Evolutionary conservation across 179 eudicot species (phyloP).

Genomic region (Spinacia oleracea): DNA sequence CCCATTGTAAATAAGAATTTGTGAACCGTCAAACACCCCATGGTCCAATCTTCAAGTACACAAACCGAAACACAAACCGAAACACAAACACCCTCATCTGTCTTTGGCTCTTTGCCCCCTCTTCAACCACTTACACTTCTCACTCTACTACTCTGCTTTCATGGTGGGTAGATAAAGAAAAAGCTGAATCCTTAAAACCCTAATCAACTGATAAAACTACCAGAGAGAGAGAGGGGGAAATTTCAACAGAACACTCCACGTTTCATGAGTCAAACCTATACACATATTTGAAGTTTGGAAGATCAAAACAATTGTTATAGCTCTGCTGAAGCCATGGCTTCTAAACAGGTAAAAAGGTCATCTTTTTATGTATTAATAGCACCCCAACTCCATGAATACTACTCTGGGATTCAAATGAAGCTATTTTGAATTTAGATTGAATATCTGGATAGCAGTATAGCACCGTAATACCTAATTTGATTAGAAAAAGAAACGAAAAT

Average conservation of each 20-base stretch:
- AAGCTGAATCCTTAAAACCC: background rate
- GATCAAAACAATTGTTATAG: no score
- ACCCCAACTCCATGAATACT: background rate
- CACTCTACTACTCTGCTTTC: no score
- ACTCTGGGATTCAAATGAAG: background rate
- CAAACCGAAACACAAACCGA: no score
- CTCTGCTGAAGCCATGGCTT: background rate
- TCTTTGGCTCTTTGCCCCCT: no score
- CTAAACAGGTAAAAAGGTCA: background rate
- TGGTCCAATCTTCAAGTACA: no score
- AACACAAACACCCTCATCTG: no score
- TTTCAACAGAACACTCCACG: background rate
- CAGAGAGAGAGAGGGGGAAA: background rate
- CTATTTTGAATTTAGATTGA: background rate
- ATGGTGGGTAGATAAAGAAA: background rate
- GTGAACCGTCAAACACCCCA: no score
- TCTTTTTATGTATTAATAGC: background rate
- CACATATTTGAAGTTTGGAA: no score
- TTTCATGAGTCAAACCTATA: no score
- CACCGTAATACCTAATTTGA: background rate
- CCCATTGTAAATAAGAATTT: no score
- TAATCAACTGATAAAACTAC: background rate
- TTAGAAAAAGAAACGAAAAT: conserved; percentile 5
- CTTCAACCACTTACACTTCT: no score
- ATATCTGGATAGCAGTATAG: background rate